Conservation (phyloP, 768 basidiomycete species). For the Mycena galericulata region DNA sequence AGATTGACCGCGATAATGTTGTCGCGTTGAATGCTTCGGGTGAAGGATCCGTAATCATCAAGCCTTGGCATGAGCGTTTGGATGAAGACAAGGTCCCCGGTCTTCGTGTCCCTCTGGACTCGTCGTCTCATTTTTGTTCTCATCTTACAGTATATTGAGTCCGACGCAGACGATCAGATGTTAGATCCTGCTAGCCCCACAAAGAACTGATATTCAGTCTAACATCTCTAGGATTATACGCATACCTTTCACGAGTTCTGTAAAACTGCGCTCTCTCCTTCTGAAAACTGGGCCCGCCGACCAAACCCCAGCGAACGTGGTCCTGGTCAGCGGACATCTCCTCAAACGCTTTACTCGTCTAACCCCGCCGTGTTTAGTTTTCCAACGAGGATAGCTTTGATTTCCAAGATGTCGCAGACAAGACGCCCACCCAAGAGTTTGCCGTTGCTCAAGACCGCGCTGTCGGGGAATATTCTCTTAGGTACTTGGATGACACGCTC, state of each 20-base stretch:
- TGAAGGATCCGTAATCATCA: slow-evolving; percentile 72
- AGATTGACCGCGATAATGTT: slow-evolving; percentile 86
- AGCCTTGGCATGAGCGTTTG: slow-evolving; percentile 86
- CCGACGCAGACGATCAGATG: slow-evolving; percentile 94
- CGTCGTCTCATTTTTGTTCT: slow-evolving; percentile 19
- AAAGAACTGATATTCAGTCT: slow-evolving; percentile 16
- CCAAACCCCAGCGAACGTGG: slow-evolving; percentile 79
- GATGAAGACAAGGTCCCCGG: slow-evolving; percentile 75
- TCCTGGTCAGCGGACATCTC: too few species aligned
- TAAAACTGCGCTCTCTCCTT: slow-evolving; percentile 85
- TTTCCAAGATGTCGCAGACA: slow-evolving; percentile 78
- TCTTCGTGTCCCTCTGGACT: slow-evolving; percentile 1
- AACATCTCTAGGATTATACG: slow-evolving; percentile 72
- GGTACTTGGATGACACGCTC: slow-evolving; percentile 57
- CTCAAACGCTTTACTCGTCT: neutral
- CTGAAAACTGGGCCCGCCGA: slow-evolving; percentile 87
- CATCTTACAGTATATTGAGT: slow-evolving; percentile 76
- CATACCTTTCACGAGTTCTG: slow-evolving; percentile 88
- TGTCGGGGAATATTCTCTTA: slow-evolving; percentile 87
- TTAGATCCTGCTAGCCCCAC: slow-evolving; percentile 47
- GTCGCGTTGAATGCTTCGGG: slow-evolving; percentile 78
- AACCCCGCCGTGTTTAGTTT: slow-evolving; percentile 60
- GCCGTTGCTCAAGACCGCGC: slow-evolving; percentile 76
- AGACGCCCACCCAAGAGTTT: slow-evolving; percentile 78
- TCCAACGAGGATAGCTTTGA: slow-evolving; percentile 84